A percentile compares a stretch with the other conserved stretches of the same genome.
Evolutionary conservation across 2,329 filamentous ascomycete species (phyloP).

Genomic region (Phaeosphaeriaceae sp.): DNA sequence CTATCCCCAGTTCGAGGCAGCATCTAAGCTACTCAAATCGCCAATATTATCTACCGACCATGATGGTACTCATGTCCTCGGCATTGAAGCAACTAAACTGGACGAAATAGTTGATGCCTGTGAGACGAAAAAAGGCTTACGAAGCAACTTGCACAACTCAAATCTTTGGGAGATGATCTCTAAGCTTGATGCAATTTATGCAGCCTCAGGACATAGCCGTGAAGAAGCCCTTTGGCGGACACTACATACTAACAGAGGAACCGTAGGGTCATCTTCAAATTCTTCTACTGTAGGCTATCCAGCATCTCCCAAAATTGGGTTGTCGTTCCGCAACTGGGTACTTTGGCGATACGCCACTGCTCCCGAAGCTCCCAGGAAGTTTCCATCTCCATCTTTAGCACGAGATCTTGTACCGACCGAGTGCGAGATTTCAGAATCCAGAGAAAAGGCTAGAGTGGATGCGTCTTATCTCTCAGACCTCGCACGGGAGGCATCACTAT

Average conservation of each 20-base stretch:
- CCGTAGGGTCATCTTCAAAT: background rate
- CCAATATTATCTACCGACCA: background rate
- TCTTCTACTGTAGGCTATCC: constrained; percentile 3
- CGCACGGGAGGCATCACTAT: constrained; percentile 11
- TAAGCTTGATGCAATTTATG: constrained; percentile 3
- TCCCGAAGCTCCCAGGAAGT: background rate
- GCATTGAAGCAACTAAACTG: constrained; percentile 8
- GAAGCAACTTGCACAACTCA: constrained; percentile 3
- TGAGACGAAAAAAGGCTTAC: constrained; percentile 10
- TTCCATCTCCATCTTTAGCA: background rate
- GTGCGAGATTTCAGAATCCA: constrained; percentile 2
- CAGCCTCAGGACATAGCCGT: constrained; percentile 5
- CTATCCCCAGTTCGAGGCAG: constrained; percentile 15
- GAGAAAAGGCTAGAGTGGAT: background rate
- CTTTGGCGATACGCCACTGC: constrained; percentile 15
- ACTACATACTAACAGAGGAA: constrained; percentile 16
- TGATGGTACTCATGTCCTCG: constrained; percentile 5
- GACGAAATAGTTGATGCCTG: background rate
- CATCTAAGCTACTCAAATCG: background rate
- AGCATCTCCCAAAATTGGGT: constrained; percentile 1
- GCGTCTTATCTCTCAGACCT: constrained; percentile 5
- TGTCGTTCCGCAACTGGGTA: constrained; percentile 20
- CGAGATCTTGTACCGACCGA: constrained; percentile 4
- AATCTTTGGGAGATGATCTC: constrained; percentile 14
- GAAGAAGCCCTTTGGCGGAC: constrained; percentile 20